A percentile compares a stretch with the other conserved stretches of the same genome.
phyloP scores from a whole-genome alignment of 345 rosid genomes.

The Cardamine occulta region DNA sequence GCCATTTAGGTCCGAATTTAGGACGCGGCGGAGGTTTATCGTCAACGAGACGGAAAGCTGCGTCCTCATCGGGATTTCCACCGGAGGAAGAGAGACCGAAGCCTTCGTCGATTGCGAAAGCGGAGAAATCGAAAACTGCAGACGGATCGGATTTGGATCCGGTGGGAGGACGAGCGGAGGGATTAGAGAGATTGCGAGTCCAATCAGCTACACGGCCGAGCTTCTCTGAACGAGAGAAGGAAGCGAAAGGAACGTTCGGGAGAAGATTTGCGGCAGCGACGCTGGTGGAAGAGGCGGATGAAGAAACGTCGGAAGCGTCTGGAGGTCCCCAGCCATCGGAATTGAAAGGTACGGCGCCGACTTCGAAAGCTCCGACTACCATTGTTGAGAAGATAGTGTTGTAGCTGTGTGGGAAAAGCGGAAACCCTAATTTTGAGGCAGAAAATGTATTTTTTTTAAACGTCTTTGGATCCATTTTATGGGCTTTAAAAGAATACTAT shows the following conservation, averaged over 20 bases:
- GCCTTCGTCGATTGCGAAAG: slow-evolving; percentile 58
- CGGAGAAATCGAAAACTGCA: slow-evolving; percentile 74
- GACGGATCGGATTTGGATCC: slow-evolving; percentile 40
- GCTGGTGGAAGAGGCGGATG: slow-evolving; percentile 50
- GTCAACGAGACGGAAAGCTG: slow-evolving; percentile 91
- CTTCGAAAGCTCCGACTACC: slow-evolving; percentile 58
- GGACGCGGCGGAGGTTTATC: slow-evolving; percentile 84
- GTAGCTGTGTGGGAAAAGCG: background rate
- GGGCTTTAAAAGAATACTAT: background rate
- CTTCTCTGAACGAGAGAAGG: slow-evolving; percentile 90
- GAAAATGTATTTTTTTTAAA: background rate
- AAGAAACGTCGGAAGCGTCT: slow-evolving; percentile 27
- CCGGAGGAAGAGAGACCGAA: slow-evolving; percentile 47
- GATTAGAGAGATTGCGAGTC: slow-evolving; percentile 59
- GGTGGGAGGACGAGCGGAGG: slow-evolving; percentile 40
- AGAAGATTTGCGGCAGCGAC: slow-evolving; percentile 53
- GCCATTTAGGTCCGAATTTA: slow-evolving; percentile 82
- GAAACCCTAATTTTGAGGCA: slow-evolving; percentile 19
- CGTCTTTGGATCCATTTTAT: background rate
- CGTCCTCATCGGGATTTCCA: slow-evolving; percentile 61
- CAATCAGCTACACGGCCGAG: slow-evolving; percentile 91
- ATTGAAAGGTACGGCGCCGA: slow-evolving; percentile 79
- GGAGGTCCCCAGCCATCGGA: slow-evolving; percentile 97
- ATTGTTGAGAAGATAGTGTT: slow-evolving; percentile 32
- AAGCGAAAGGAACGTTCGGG: slow-evolving; percentile 65